phyloP scores from a whole-genome alignment of 2,329 filamentous ascomycete species.

The Verticillium nonalfalfae region DNA sequence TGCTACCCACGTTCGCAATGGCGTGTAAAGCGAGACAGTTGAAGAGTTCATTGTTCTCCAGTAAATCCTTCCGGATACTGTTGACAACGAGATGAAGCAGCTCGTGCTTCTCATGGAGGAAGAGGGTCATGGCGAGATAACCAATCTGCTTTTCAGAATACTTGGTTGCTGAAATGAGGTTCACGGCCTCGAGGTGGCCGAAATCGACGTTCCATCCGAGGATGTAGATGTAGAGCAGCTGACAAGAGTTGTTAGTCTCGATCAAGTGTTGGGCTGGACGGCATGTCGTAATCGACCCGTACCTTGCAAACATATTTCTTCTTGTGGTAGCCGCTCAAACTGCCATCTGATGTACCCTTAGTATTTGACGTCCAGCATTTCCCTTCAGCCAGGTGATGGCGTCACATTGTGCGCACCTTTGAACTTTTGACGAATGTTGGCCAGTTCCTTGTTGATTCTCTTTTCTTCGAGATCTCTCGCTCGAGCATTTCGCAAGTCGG shows the following conservation, averaged over 20 bases:
- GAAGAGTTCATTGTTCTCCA: conserved; percentile 94
- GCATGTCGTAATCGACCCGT: conserved; percentile 13
- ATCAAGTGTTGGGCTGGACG: background rate
- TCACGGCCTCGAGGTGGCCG: conserved; percentile 95
- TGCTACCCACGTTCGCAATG: conserved; percentile 93
- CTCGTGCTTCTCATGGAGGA: conserved; percentile 95
- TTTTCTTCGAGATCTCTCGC: conserved; percentile 97
- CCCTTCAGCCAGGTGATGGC: background rate
- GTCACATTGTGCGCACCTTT: conserved; percentile 51
- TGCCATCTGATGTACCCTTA: conserved; percentile 58
- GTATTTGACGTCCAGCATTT: conserved; percentile 4
- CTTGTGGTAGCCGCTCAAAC: conserved; percentile 92
- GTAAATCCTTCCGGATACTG: conserved; percentile 91
- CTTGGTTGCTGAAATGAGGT: conserved; percentile 91
- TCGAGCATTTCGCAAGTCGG: conserved; percentile 88
- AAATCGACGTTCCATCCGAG: conserved; percentile 99
- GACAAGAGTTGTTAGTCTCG: conserved; percentile 3
- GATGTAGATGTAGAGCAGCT: conserved; percentile 97
- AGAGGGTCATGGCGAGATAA: conserved; percentile 93
- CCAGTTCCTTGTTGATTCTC: conserved; percentile 98
- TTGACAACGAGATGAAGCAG: conserved; percentile 94
- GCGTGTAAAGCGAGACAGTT: conserved; percentile 96
- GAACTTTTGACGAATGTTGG: conserved; percentile 98
- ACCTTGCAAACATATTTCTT: conserved; percentile 99
- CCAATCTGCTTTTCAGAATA: conserved; percentile 99